Evolutionary conservation across 768 basidiomycete species (phyloP), one percentile per base, ranked within the genome.

Genomic region (Lyophyllum shimeji): DNA sequence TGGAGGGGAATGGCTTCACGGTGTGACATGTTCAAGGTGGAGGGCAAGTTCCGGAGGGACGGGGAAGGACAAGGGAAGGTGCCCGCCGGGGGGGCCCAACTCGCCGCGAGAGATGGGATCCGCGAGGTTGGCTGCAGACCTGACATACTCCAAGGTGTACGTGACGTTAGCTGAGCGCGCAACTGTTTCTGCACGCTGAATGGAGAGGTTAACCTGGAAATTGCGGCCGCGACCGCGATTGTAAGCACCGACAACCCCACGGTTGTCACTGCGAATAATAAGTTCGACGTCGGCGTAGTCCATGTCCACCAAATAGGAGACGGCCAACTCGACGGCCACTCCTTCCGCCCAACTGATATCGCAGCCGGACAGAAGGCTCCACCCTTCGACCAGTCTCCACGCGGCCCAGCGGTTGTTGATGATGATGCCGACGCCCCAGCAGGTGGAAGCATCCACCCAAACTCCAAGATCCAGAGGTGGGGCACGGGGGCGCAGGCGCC

Each of bases 391-490:
- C 1, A 64, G 27, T 1, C 23, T 39, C 59, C 61, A 68, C 0
- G 66, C 65, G 2, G 31, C 55, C 69, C 69, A 70, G 6, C 43
- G 56, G 17, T 25, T 46, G 13, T 9, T 15, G 4, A 3, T 6
- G 7, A 60, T 25, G 12, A 59, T 1, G 3, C 60, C 50, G 6
- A 61, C 52, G 20, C 59, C 50, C 56, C 56, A 55, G 1, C 23
- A 13, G 17, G 74, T 74, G 0, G 72, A 76, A 0, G 76, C 73
- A 53, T 76, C 73, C 0, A 76, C 71, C 53, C 64, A 75, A 25
- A 71, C 56, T 6, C 27, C 46, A 7, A 48, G 12, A 33, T 48
- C 46, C 3, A 33, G 2, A 1, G 33, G 7, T 2, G 27, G 46
- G 7, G 27, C 46, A 3, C 31, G 27, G 9, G 31, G 25, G 7